Percentiles rank a stretch among this genome's conserved stretches.
Conservation (phyloP, 192 early-diverging fungal genomes). For the Funneliformis mosseae region DNA sequence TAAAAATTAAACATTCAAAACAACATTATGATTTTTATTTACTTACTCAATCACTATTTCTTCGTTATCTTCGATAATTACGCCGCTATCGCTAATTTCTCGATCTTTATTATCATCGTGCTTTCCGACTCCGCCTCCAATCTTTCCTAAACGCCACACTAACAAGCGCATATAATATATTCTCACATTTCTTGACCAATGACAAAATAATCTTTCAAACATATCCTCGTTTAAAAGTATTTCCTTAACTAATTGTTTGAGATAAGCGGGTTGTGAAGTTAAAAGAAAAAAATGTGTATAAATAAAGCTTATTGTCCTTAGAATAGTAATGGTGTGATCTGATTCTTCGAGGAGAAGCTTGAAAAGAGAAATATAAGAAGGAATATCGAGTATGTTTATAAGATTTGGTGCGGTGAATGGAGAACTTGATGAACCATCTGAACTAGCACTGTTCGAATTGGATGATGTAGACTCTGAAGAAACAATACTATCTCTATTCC, state of each 20-base stretch:
- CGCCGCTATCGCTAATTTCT: slow-evolving; percentile 2
- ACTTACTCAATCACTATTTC: slow-evolving; percentile 21
- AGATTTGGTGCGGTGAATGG: slow-evolving; percentile 29
- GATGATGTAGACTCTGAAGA: slow-evolving; percentile 31
- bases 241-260: slow-evolving; percentile 43
- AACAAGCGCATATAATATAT: slow-evolving; percentile 51
- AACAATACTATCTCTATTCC: slow-evolving; percentile 37
- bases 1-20: neutral
- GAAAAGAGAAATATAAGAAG: slow-evolving; percentile 46
- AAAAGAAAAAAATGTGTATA: slow-evolving; percentile 54
- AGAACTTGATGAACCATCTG: slow-evolving; percentile 27
- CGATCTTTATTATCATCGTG: slow-evolving; percentile 1
- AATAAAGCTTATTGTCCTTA: slow-evolving; percentile 52
- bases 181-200: slow-evolving; percentile 55
- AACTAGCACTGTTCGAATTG: slow-evolving; percentile 24
- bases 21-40: neutral
- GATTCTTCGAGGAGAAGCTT: slow-evolving; percentile 43
- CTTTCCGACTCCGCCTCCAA: slow-evolving; percentile 15
- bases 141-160: slow-evolving; percentile 49
- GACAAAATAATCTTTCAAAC: slow-evolving; percentile 53
- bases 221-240: slow-evolving; percentile 41
- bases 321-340: slow-evolving; percentile 52
- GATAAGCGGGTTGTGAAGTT: slow-evolving; percentile 39
- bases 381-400: slow-evolving; percentile 39
- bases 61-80: slow-evolving; percentile 9